These are phyloP conservation scores for Penicillium roqueforti DNA, from an alignment of 495 filamentous ascomycete species.

Conservation along the genomic window DNA sequence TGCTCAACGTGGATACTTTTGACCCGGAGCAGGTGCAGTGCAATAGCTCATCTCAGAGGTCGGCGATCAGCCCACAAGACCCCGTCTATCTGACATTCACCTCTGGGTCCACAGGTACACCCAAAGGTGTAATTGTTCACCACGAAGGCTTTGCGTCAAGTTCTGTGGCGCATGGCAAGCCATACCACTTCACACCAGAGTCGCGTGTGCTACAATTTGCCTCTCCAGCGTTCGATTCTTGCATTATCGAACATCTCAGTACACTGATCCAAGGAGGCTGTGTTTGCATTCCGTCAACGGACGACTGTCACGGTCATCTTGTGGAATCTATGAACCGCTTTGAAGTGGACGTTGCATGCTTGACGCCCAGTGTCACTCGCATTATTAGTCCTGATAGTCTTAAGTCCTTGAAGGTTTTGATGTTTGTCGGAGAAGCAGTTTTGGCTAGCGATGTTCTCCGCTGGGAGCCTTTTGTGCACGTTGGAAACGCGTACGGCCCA, in stretches of 20 bases:
- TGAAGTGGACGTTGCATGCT: slow-evolving; percentile 23
- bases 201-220: slow-evolving; percentile 48
- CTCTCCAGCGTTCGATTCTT: slow-evolving; percentile 39
- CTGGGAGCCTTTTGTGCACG: slow-evolving; percentile 26
- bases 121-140: slow-evolving; percentile 36
- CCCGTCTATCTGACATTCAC: slow-evolving; percentile 18
- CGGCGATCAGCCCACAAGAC: not conserved
- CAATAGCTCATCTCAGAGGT: too few species aligned
- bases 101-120: slow-evolving; percentile 33
- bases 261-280: slow-evolving; percentile 39
- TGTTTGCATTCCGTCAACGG: slow-evolving; percentile 28
- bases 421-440: slow-evolving; percentile 45
- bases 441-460: slow-evolving; percentile 20
- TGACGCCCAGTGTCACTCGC: slow-evolving; percentile 39
- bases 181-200: slow-evolving; percentile 39
- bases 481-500: slow-evolving; percentile 50
- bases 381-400: slow-evolving; percentile 31
- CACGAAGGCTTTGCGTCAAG: not conserved
- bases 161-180: slow-evolving; percentile 9
- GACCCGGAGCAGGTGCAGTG: too few species aligned
- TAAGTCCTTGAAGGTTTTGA: slow-evolving; percentile 31
- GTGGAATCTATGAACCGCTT: slow-evolving; percentile 22
- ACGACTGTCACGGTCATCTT: slow-evolving; percentile 6
- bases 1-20: too few species aligned
- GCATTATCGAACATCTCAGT: slow-evolving; percentile 37